Conservation (phyloP, 164 flowering plant genomes). For the Dillenia suffruticosa region DNA sequence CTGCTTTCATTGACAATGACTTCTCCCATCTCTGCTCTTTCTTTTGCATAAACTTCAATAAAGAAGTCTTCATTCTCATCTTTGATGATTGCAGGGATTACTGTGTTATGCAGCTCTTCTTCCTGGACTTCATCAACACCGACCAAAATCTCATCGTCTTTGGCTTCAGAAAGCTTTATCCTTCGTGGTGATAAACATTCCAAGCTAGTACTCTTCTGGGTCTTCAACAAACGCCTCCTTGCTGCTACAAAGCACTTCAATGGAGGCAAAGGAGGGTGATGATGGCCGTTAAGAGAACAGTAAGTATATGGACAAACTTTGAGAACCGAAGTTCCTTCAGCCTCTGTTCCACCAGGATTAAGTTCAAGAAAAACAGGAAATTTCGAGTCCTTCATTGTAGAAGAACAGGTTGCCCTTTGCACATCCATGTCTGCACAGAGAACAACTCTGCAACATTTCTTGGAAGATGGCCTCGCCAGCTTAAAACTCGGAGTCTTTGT, state of each 20-base stretch:
- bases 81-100: constrained; percentile 3
- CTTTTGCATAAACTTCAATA: constrained; percentile 32
- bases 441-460: constrained; percentile 29
- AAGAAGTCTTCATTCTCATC: constrained; percentile 26
- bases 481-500: constrained; percentile 53
- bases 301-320: constrained; percentile 66
- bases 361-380: constrained; percentile 50
- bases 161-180: constrained; percentile 5
- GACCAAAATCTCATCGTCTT: not conserved
- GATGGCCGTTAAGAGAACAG: constrained; percentile 71
- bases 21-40: constrained; percentile 11
- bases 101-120: constrained; percentile 5
- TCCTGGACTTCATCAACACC: not conserved
- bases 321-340: constrained; percentile 47
- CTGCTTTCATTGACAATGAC: not conserved
- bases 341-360: constrained; percentile 48
- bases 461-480: constrained; percentile 24
- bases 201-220: constrained; percentile 28
- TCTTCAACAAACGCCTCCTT: constrained; percentile 38
- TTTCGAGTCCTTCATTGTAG: constrained; percentile 58
- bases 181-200: constrained; percentile 24
- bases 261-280: constrained; percentile 42
- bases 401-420: constrained; percentile 60
- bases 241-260: constrained; percentile 49
- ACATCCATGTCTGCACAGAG: constrained; percentile 29